A percentile compares a stretch with the other conserved stretches of the same genome.
These are phyloP conservation scores for Nicotiana paniculata DNA, from an alignment of 257 asterid species.

Conservation along the genomic window DNA sequence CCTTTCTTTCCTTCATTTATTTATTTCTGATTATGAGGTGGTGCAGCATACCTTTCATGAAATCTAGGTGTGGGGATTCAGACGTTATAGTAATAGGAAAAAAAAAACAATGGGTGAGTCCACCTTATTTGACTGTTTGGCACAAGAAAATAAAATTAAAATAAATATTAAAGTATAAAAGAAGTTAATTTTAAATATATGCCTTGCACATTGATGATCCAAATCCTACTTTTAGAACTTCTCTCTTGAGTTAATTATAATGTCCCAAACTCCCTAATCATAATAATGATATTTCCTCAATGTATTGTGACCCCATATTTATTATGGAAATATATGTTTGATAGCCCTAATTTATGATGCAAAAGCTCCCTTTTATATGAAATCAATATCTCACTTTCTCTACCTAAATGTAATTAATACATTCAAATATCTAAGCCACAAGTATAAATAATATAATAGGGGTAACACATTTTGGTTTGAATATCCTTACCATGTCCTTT, in stretches of 20 bases:
- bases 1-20: background rate
- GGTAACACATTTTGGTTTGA: background rate
- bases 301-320: background rate
- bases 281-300: background rate
- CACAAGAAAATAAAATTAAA: background rate
- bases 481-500: background rate
- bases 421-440: background rate
- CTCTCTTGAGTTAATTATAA: background rate
- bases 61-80: background rate
- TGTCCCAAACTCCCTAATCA: background rate
- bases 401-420: background rate
- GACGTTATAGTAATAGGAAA: conserved; percentile 7
- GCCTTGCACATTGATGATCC: background rate
- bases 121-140: background rate
- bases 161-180: no score
- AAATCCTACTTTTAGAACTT: background rate
- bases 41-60: background rate
- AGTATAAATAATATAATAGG: background rate
- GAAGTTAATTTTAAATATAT: background rate
- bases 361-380: background rate
- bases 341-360: background rate
- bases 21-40: conserved; percentile 18
- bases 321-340: background rate
- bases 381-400: background rate
- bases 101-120: background rate